phyloP scores from a whole-genome alignment of 148 eudicot species.

The Amaranthus palmeri region DNA sequence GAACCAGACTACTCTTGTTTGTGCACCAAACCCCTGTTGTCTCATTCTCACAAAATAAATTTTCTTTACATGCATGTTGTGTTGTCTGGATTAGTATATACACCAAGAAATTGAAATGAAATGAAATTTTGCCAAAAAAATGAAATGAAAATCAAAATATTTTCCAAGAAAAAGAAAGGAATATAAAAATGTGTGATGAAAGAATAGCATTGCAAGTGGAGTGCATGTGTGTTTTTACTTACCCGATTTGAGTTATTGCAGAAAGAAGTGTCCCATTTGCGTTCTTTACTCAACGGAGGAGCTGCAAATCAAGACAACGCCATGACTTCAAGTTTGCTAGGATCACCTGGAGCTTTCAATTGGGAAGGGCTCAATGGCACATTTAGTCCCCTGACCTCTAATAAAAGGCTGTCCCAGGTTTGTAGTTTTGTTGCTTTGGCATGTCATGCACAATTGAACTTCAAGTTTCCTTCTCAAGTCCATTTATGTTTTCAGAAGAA shows the following conservation, averaged over 20 bases:
- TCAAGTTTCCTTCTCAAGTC: conserved; percentile 5
- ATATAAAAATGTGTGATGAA: too few relatives aligned
- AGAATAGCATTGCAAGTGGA: not conserved
- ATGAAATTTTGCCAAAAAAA: too few relatives aligned
- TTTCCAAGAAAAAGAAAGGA: too few relatives aligned
- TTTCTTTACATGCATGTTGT: not conserved
- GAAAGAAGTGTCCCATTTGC: conserved; percentile 89
- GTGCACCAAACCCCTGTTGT: not conserved
- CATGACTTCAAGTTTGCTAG: conserved; percentile 51
- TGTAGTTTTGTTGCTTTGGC: conserved; percentile 19
- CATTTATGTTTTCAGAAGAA: conserved; percentile 48
- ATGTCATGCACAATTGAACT: conserved; percentile 5
- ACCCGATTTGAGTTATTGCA: conserved; percentile 23
- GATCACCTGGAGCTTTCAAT: conserved; percentile 83
- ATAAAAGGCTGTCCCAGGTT: conserved; percentile 71
- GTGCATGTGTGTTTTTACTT: conserved; percentile 12
- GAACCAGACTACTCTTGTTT: not conserved
- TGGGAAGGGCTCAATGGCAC: conserved; percentile 81
- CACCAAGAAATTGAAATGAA: too few relatives aligned
- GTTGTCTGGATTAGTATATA: not conserved
- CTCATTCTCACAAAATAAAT: not conserved
- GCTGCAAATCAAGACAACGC: conserved; percentile 47
- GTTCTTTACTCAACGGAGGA: conserved; percentile 63
- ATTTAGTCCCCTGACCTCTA: conserved; percentile 60
- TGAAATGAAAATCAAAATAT: too few relatives aligned